Evolutionary conservation across 352 stramenopile species (phyloP).

Genomic region (Thraustochytrium sp.): DNA sequence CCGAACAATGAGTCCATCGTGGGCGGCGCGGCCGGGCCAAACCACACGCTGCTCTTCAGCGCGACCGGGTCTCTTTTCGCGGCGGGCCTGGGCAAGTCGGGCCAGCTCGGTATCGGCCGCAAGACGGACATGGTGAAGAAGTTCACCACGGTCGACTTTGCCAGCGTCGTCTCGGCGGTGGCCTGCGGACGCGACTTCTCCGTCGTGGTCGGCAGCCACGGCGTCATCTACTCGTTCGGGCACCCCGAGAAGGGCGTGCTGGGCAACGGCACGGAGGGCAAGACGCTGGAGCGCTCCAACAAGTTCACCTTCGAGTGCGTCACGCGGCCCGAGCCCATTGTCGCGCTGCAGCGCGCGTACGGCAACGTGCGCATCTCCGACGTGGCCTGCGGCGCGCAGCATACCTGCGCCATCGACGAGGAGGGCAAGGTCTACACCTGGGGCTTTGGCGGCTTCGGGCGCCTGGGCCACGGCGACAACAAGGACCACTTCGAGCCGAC

Average conservation of each 20-base stretch:
- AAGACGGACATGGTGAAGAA: slow-evolving; percentile 34
- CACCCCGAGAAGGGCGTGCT: slow-evolving; percentile 35
- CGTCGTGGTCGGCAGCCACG: slow-evolving; percentile 34
- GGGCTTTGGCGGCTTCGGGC: slow-evolving; percentile 41
- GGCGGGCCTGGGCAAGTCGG: not conserved
- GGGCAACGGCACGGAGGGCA: slow-evolving; percentile 39
- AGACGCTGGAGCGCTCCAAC: slow-evolving; percentile 26
- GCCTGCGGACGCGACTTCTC: slow-evolving; percentile 32
- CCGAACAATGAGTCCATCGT: slow-evolving; percentile 27
- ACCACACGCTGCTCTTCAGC: slow-evolving; percentile 40
- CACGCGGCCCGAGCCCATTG: not conserved
- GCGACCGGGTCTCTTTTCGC: slow-evolving; percentile 17
- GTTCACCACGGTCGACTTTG: slow-evolving; percentile 11
- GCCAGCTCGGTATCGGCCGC: slow-evolving; percentile 28
- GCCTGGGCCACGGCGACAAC: slow-evolving; percentile 37
- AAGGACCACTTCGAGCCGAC: slow-evolving; percentile 42
- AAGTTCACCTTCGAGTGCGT: slow-evolving; percentile 38
- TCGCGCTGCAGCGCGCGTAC: not conserved
- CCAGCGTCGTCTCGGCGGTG: not conserved
- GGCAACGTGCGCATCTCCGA: slow-evolving; percentile 22
- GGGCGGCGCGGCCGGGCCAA: slow-evolving; percentile 2
- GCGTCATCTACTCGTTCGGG: slow-evolving; percentile 36
- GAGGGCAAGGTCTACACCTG: slow-evolving; percentile 40
- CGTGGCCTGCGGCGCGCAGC: slow-evolving; percentile 38
- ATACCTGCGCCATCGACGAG: slow-evolving; percentile 41